Evolutionary conservation across 441 rosid genomes (phyloP), one percentile per base, ranked within the genome.

Genomic region (Pelargonium citronellum): DNA sequence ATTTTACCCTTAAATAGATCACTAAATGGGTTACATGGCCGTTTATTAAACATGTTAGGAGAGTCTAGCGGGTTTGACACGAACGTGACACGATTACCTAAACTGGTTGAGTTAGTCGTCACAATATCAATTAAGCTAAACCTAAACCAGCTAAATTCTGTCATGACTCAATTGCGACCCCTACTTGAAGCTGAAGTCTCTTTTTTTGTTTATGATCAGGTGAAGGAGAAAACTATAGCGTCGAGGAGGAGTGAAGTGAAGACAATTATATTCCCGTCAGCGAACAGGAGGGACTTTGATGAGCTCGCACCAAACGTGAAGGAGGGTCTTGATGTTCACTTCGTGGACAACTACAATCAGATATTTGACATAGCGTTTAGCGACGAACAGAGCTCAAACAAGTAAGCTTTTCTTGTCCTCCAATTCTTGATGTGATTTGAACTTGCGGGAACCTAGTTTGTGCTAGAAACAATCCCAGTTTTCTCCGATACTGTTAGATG

Each of bases 171-270:
- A 22, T 22, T 22, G 24, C 24, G 24, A 22, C 24, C 24, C 24
- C 24, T 22, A 22, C 13, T n/a, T 51, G 58, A 13, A 51, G 7
- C 61, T 55, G 22, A 55, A 27, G n/a, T 30, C 15, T 20, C 15
- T 7, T 1, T 53, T 24, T 47, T 66, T 27, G 34, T 64, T 13
- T 61, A 61, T 5, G 51, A 64, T 44, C 85, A 94, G 96, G 99
- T 91, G 6, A 91, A 89, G 80, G 99, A 94, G 93, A 94, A 94
- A 77, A 86, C 96, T 53, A 88, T 88, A 76, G 96, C 99, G 1
- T 96, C 99, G 0, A 87, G 94, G 79, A 82, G 98, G 77, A 95
- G 97, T 7, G 92, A 86, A 17, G 89, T 91, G 80, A 95, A 82
- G 86, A 91, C 86, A 2, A 84, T 90, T 65, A 80, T 91, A 57